Evolutionary conservation across 352 stramenopile species (phyloP).

Genomic region (Phytopythium montanum): DNA sequence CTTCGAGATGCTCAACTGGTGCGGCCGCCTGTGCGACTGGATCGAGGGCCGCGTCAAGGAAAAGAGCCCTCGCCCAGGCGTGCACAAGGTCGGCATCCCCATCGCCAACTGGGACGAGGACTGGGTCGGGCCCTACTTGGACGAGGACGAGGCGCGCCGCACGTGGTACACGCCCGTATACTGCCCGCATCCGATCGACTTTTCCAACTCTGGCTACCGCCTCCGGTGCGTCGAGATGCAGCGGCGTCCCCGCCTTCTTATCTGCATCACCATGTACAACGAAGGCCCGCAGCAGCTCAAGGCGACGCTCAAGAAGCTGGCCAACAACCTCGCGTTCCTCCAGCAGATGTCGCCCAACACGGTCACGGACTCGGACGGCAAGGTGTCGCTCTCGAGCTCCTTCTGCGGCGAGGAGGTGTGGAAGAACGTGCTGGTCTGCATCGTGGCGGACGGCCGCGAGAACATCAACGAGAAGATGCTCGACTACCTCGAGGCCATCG

Average conservation of each 20-base stretch:
- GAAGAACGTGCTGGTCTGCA: constrained; percentile 79
- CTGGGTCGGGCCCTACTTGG: constrained; percentile 63
- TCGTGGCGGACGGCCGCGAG: constrained; percentile 76
- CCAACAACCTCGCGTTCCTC: constrained; percentile 79
- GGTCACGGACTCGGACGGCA: constrained; percentile 15
- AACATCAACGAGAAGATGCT: constrained; percentile 77
- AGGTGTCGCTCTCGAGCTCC: constrained; percentile 25
- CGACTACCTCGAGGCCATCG: constrained; percentile 68
- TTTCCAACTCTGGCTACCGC: constrained; percentile 74
- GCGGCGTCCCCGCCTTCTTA: constrained; percentile 69
- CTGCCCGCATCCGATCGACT: constrained; percentile 60
- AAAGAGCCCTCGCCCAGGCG: constrained; percentile 64
- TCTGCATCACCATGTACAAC: constrained; percentile 88
- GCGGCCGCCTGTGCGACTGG: constrained; percentile 71
- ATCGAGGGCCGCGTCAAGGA: constrained; percentile 81
- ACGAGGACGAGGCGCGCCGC: constrained; percentile 70
- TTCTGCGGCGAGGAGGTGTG: constrained; percentile 73
- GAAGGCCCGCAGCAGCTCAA: constrained; percentile 66
- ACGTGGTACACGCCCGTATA: constrained; percentile 85
- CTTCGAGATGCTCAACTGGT: constrained; percentile 87
- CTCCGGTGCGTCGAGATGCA: constrained; percentile 74
- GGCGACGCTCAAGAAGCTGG: constrained; percentile 71
- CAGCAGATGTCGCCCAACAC: constrained; percentile 30
- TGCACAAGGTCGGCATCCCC: constrained; percentile 79
- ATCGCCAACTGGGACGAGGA: constrained; percentile 68